A percentile compares a stretch with the other conserved stretches of the same genome.
Conservation (phyloP, 2,329 filamentous ascomycete genomes). For the Aaosphaeria arxii region DNA sequence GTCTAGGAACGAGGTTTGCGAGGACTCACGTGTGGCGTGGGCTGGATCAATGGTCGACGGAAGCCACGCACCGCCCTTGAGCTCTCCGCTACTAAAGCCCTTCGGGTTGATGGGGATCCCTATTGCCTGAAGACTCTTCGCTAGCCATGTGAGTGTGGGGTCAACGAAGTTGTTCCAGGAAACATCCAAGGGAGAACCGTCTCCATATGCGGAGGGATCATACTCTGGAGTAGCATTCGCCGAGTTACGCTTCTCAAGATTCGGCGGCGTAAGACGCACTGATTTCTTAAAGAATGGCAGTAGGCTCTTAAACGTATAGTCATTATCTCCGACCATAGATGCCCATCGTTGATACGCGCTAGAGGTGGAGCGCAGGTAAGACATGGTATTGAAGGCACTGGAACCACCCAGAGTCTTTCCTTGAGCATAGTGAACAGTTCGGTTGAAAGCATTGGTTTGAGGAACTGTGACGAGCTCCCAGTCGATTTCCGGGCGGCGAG, state of each 20-base stretch:
- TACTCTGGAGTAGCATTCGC: constrained; percentile 19
- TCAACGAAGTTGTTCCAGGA: constrained; percentile 11
- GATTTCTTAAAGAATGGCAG: constrained; percentile 22
- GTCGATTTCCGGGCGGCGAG: constrained; percentile 21
- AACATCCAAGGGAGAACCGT: constrained; percentile 10
- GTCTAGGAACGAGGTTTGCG: constrained; percentile 3
- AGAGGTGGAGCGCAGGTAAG: constrained; percentile 4
- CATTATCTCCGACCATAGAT: constrained; percentile 17
- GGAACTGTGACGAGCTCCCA: constrained; percentile 28
- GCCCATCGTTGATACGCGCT: constrained; percentile 19
- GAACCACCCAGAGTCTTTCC: constrained; percentile 28
- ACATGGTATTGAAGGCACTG: constrained; percentile 11
- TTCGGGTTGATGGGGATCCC: constrained; percentile 1
- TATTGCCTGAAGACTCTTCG: constrained; percentile 3
- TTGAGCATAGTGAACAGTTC: constrained; percentile 20
- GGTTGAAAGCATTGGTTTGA: constrained; percentile 16
- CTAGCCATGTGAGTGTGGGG: constrained; percentile 6
- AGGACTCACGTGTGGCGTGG: constrained; percentile 3
- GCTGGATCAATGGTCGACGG: constrained; percentile 7
- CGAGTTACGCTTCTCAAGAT: constrained; percentile 14
- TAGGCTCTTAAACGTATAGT: constrained; percentile 17
- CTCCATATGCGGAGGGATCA: constrained; percentile 5
- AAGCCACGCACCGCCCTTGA: constrained; percentile 4
- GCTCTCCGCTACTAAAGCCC: constrained; percentile 3
- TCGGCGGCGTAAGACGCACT: constrained; percentile 19